Percentiles rank a stretch among this genome's conserved stretches.
These are phyloP conservation scores for Citrus glauca DNA, from an alignment of 345 rosid species.

Conservation along the genomic window DNA sequence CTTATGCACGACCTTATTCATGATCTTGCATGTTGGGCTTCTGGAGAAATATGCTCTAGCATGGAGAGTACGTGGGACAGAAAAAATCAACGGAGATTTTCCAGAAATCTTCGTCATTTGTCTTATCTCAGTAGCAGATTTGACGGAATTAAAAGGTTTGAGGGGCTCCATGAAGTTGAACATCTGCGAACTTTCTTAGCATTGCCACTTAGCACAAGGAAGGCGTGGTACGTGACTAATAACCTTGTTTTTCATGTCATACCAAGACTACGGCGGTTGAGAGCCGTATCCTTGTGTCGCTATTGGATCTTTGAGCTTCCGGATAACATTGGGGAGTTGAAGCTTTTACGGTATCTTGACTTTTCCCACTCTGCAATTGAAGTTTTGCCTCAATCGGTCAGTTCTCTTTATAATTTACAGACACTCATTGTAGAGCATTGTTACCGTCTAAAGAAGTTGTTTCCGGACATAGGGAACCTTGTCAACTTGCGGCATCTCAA, in stretches of 20 bases:
- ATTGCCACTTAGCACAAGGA: not conserved
- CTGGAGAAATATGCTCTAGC: not conserved
- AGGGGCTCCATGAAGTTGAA: not conserved
- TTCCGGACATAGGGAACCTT: not conserved
- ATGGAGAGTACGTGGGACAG: not conserved
- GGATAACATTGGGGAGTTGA: not conserved
- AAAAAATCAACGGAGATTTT: not conserved
- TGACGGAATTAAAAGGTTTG: not conserved
- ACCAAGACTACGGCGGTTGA: not conserved
- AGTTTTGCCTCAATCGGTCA: not conserved
- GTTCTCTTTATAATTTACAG: not conserved
- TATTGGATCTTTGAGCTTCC: not conserved
- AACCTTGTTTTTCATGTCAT: not conserved
- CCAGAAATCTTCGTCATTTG: not conserved
- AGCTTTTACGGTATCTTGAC: not conserved
- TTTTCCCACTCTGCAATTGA: not conserved
- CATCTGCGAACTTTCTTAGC: constrained; percentile 5
- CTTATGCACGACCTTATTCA: not conserved
- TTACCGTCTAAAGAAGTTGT: too few relatives aligned
- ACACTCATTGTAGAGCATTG: not conserved
- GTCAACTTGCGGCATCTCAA: constrained; percentile 14
- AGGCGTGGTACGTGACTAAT: too few relatives aligned
- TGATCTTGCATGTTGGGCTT: not conserved
- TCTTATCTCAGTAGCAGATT: not conserved
- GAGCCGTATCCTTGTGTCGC: not conserved